A percentile compares a stretch with the other conserved stretches of the same genome.
Evolutionary conservation across 768 basidiomycete species (phyloP).

Genomic region (Mycena kentingensis): DNA sequence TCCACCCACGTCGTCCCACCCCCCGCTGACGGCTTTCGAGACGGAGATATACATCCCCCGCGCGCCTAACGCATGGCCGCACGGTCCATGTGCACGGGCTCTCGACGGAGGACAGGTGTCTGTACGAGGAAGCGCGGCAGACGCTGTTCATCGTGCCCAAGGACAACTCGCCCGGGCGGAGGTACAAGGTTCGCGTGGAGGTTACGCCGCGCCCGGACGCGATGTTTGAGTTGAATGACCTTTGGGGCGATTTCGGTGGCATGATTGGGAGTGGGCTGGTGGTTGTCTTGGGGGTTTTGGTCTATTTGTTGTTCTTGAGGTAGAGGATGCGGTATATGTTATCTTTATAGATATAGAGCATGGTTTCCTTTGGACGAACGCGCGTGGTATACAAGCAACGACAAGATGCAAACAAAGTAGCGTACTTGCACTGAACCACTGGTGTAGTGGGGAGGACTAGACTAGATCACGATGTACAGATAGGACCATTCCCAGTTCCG

Average conservation of each 20-base stretch:
- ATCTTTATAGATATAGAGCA: too few species aligned
- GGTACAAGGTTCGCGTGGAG: constrained; percentile 54
- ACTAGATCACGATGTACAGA: background rate
- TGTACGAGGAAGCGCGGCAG: constrained; percentile 66
- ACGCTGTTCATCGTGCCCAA: constrained; percentile 68
- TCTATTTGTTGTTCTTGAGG: constrained; percentile 21
- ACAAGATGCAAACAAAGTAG: too few species aligned
- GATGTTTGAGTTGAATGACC: constrained; percentile 58
- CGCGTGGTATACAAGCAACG: too few species aligned
- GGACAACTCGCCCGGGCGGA: constrained; percentile 44
- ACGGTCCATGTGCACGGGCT: constrained; percentile 62
- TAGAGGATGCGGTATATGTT: too few species aligned
- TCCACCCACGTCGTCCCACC: constrained; percentile 45
- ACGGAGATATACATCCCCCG: constrained; percentile 87
- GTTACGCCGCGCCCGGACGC: constrained; percentile 55
- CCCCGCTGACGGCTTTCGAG: constrained; percentile 50
- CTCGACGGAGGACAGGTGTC: constrained; percentile 48
- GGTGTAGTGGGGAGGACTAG: too few species aligned
- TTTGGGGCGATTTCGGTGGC: constrained; percentile 57
- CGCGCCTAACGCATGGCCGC: constrained; percentile 56
- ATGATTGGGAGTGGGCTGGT: constrained; percentile 22
- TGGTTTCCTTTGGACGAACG: too few species aligned
- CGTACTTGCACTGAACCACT: too few species aligned
- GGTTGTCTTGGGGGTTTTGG: constrained; percentile 26
- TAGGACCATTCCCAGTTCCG: background rate